Base-by-base conservation (phyloP, 169 alveolate genomes). In the Eimeria sp. region DNA sequence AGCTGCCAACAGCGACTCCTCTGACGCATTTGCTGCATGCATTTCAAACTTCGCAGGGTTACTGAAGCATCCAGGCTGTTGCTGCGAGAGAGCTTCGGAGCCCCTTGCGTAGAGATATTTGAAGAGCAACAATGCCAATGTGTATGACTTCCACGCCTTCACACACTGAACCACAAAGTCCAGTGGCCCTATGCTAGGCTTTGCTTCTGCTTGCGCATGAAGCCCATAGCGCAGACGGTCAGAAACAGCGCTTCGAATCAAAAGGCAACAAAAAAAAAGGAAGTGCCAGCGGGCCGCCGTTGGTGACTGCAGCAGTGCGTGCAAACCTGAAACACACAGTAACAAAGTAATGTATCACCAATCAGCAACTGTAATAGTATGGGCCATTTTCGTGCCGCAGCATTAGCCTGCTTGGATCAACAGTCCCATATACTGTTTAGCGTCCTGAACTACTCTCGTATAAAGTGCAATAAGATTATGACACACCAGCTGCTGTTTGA, bases 271-370 rank as follows among this genome's bases (percentile, higher is more conserved):
- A n/a, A 87, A 87, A 65, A 87, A 87, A 5, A 87, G 63, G 34
- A 87, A 87, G 82, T 87, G 94, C 63, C 94, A 13, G 20, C 94
- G 94, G 13, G 94, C 94, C 72, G 82, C 94, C 27, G 94, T 61
- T n/a, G 94, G 94, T 63, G 94, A 87, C 94, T 87, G 94, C 83
- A 87, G 83, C 65, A 65, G 47, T 87, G 94, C 80, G n/a, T 87
- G 94, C 94, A 87, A 43, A 9, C 83, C 94, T 87, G 94, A 65
- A 87, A 4, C 83, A n/a, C 61, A 87, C 47, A 87, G 10, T 30
- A 7, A 47, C 7, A 51, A 73, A 4, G 51, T 18, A 40, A 16
- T 73, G 14, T 40, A 43, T 40, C 83, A 40, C 14, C 83, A 40
- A 40, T 14, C 10, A 73, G 27, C 54, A 73, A 16, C 51, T 73